Evolutionary conservation across 768 basidiomycete species (phyloP).

Genomic region (Lactarius hatsudake): DNA sequence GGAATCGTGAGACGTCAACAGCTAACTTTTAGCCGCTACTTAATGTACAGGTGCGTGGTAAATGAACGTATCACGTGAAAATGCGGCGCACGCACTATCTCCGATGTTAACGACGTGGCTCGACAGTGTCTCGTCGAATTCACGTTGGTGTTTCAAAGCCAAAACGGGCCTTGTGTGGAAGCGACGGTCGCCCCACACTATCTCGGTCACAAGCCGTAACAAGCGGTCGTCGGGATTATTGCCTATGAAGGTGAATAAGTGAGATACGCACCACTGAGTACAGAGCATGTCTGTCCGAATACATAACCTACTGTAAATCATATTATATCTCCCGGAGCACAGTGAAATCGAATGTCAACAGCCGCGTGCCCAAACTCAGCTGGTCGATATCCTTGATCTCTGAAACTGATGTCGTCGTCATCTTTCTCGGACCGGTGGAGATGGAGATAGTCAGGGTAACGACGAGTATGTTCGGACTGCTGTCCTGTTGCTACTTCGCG

Average conservation of each 20-base stretch:
- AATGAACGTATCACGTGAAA: neutral
- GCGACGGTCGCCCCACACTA: slow-evolving; percentile 73
- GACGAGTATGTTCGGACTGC: slow-evolving; percentile 49
- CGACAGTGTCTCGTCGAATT: slow-evolving; percentile 56
- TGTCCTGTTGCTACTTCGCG: slow-evolving; percentile 31
- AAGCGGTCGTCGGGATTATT: slow-evolving; percentile 42
- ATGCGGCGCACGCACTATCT: slow-evolving; percentile 31
- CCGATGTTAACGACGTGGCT: slow-evolving; percentile 39
- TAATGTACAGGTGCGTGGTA: neutral
- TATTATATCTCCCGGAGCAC: slow-evolving; percentile 4
- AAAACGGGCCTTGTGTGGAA: slow-evolving; percentile 56
- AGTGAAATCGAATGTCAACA: slow-evolving; percentile 47
- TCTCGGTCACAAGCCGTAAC: slow-evolving; percentile 53
- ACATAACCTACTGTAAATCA: slow-evolving; percentile 9
- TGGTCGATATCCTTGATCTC: slow-evolving; percentile 30
- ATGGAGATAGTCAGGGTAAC: slow-evolving; percentile 27
- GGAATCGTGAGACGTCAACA: slow-evolving; percentile 59
- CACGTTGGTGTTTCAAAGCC: slow-evolving; percentile 57
- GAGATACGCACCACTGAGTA: slow-evolving; percentile 38
- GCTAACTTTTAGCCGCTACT: slow-evolving; percentile 45
- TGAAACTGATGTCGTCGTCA: neutral
- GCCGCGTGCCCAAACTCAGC: slow-evolving; percentile 40
- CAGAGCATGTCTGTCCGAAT: slow-evolving; percentile 13
- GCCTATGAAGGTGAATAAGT: slow-evolving; percentile 56
- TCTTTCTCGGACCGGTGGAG: neutral